A percentile compares a stretch with the other conserved stretches of the same genome.
phyloP scores from a whole-genome alignment of 495 filamentous ascomycete genomes.

The Neurospora tetrasperma region DNA sequence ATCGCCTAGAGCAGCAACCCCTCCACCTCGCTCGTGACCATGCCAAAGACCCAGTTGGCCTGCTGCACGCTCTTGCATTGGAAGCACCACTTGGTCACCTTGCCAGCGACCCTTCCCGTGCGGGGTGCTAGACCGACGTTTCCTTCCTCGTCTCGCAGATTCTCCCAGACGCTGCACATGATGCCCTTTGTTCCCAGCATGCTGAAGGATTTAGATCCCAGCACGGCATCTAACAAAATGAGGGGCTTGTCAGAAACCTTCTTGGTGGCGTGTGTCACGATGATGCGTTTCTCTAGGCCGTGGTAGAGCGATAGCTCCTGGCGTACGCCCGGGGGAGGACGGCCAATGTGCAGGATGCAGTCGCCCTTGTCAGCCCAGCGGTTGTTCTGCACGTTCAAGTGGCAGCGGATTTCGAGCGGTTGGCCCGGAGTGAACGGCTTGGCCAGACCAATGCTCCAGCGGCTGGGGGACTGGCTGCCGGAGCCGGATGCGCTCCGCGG shows the following conservation, averaged over 20 bases:
- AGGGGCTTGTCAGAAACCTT: slow-evolving; percentile 55
- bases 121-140: slow-evolving; percentile 54
- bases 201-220: slow-evolving; percentile 77
- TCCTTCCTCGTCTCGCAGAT: slow-evolving; percentile 59
- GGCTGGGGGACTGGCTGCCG: slow-evolving; percentile 28
- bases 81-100: slow-evolving; percentile 72
- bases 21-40: slow-evolving; percentile 36
- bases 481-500: slow-evolving; percentile 43
- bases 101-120: slow-evolving; percentile 62
- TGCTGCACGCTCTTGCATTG: slow-evolving; percentile 43
- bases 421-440: slow-evolving; percentile 20
- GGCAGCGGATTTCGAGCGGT: slow-evolving; percentile 66
- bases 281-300: slow-evolving; percentile 70
- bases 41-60: slow-evolving; percentile 35
- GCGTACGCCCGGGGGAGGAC: slow-evolving; percentile 47
- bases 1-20: slow-evolving; percentile 22
- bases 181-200: slow-evolving; percentile 74
- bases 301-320: slow-evolving; percentile 41
- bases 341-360: slow-evolving; percentile 70
- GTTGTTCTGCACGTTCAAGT: slow-evolving; percentile 61
- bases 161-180: slow-evolving; percentile 78
- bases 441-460: slow-evolving; percentile 37
- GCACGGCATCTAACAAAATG: slow-evolving; percentile 69
- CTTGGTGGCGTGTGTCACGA: slow-evolving; percentile 47
- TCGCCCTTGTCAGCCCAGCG: slow-evolving; percentile 89